Evolutionary conservation across 164 flowering plant genomes (phyloP), one percentile per base, ranked within the genome.

Genomic region (Aristolochia contorta): DNA sequence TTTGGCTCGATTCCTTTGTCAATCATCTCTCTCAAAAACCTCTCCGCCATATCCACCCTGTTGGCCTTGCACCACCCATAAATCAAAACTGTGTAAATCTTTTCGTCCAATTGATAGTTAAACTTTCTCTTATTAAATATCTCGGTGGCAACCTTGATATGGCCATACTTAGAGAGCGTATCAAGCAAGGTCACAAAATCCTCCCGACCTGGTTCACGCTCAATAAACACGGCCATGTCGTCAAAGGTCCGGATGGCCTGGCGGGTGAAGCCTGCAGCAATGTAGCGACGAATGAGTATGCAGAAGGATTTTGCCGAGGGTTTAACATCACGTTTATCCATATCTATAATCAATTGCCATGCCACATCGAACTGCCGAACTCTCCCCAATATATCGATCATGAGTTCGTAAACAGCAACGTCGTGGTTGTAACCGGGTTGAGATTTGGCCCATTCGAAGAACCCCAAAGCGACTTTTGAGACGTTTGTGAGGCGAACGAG

Each of bases 61-160:
- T 77, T 77, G 22, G 82, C 47, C 79, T 90, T 93, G 64, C 88
- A 90, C 99, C 99, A 94, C 53, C 99, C 99, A 37, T 78, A 80
- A 7, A 94, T 80, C 90, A 94, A 73, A 56, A 86, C 67, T 0
- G 97, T 88, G 54, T 88, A 94, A 59, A 75, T 71, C 57, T 83
- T 88, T 16, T 64, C 68, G 67, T 77, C 75, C 0, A 71, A 68
- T 3, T 59, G 69, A 33, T 74, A 75, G 61, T 54, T 67, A 12
- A 30, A 59, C 57, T 74, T 84, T 68, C 78, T 67, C 54, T 75
- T 74, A 54, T 90, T 88, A 60, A 88, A 94, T 12, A 86, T 50
- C 76, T 90, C 95, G 14, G 80, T 78, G 0, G 96, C 97, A 16
- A 85, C 69, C 72, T 81, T 86, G 49, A 78, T 87, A 52, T 80